Conservation (phyloP, 2,329 filamentous ascomycete genomes). For the Didymella sp. region DNA sequence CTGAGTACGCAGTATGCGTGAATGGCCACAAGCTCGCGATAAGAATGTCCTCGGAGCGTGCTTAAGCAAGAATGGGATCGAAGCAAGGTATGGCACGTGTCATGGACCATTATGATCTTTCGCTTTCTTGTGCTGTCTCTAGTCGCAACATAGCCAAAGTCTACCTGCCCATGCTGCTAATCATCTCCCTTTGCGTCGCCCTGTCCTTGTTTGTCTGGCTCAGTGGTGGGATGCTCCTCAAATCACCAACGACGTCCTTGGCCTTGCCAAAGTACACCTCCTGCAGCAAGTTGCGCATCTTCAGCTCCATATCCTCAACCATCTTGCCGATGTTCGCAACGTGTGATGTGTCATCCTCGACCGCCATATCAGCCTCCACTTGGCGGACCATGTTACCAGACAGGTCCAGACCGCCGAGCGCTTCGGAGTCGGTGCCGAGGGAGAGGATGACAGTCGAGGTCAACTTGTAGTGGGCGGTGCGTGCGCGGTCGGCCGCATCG, state of each 20-base stretch:
- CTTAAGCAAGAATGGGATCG: no score
- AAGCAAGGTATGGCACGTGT: no score
- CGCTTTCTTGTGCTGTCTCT: neutral
- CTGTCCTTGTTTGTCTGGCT: slow-evolving; percentile 85
- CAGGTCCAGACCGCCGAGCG: slow-evolving; percentile 85
- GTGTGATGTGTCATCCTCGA: slow-evolving; percentile 90
- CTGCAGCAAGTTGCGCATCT: slow-evolving; percentile 97
- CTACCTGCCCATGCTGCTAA: slow-evolving; percentile 61
- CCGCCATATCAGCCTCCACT: slow-evolving; percentile 87
- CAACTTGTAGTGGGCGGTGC: slow-evolving; percentile 94
- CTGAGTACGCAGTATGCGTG: no score
- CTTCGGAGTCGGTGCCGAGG: slow-evolving; percentile 71
- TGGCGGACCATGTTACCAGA: slow-evolving; percentile 98
- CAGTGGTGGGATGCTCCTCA: slow-evolving; percentile 84
- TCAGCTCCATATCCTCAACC: slow-evolving; percentile 99
- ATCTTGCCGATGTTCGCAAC: slow-evolving; percentile 90
- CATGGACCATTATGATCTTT: no score
- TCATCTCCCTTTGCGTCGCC: slow-evolving; percentile 87
- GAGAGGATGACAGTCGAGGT: slow-evolving; percentile 96
- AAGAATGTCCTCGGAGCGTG: no score
- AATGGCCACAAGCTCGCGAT: no score
- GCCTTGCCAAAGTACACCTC: slow-evolving; percentile 99
- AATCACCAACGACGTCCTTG: slow-evolving; percentile 95
- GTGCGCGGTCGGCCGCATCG: slow-evolving; percentile 90
- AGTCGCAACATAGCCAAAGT: neutral